phyloP scores from a whole-genome alignment of 129 eudicot genomes.

The Lactuca sativa region DNA sequence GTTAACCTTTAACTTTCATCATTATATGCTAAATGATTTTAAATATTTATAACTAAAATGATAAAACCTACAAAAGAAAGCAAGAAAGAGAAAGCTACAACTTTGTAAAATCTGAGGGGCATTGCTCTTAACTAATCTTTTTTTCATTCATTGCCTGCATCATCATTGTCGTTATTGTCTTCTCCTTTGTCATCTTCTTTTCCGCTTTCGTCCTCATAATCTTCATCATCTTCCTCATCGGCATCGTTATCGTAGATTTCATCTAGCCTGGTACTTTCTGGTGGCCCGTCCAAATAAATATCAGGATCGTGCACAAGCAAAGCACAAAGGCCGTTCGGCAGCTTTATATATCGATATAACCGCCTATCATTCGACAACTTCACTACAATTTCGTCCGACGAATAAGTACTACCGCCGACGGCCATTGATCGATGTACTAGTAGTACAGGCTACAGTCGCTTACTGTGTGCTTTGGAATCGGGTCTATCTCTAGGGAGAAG shows the following conservation, averaged over 20 bases:
- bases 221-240: conserved; percentile 38
- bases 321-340: conserved; percentile 83
- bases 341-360: conserved; percentile 68
- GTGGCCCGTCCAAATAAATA: conserved; percentile 45
- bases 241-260: too few relatives aligned
- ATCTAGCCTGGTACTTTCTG: conserved; percentile 6
- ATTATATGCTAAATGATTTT: not conserved
- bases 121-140: conserved; percentile 39
- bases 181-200: conserved; percentile 32
- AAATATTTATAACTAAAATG: not conserved
- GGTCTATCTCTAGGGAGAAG: conserved; percentile 9
- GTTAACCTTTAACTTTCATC: not conserved
- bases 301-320: conserved; percentile 90
- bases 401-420: conserved; percentile 46
- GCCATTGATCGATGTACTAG: conserved; percentile 45
- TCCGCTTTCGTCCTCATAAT: conserved; percentile 32
- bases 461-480: conserved; percentile 1
- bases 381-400: conserved; percentile 71
- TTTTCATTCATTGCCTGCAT: conserved; percentile 31
- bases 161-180: conserved; percentile 21
- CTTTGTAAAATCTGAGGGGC: conserved; percentile 35
- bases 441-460: conserved; percentile 12
- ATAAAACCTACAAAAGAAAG: not conserved
- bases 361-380: conserved; percentile 80
- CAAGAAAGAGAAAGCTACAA: not conserved